These are phyloP conservation scores for Didymella arachidicola DNA, from an alignment of 2,329 filamentous ascomycete genomes.

Conservation along the genomic window DNA sequence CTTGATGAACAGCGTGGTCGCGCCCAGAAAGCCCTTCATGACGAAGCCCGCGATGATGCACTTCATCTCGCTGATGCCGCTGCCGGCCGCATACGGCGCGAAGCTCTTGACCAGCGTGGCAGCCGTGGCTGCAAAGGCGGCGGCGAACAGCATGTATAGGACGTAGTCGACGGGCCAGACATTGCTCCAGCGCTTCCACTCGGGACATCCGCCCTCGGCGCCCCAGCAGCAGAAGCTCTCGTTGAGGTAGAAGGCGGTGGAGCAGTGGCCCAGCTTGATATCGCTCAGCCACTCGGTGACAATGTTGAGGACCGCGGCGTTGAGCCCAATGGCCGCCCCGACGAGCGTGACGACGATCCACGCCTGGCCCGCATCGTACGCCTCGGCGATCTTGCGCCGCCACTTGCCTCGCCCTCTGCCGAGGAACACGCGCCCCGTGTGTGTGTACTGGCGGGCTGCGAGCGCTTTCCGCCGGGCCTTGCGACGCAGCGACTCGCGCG, in stretches of 20 bases:
- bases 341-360: conserved; percentile 98
- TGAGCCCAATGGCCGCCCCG: conserved; percentile 88
- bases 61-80: conserved; percentile 98
- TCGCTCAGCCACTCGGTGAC: conserved; percentile 96
- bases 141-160: conserved; percentile 85
- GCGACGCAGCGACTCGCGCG: conserved; percentile 84
- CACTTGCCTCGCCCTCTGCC: conserved; percentile 68
- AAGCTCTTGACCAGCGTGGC: conserved; percentile 88
- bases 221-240: conserved; percentile 99
- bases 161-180: conserved; percentile 83
- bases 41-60: conserved; percentile 98
- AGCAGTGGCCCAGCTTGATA: conserved; percentile 95
- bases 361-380: conserved; percentile 94
- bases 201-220: conserved; percentile 83
- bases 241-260: conserved; percentile 94
- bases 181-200: conserved; percentile 90
- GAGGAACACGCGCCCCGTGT: conserved; percentile 59
- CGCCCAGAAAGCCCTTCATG: conserved; percentile 97
- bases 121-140: conserved; percentile 81
- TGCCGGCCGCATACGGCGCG: conserved; percentile 94
- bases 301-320: conserved; percentile 92
- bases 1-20: conserved; percentile 92
- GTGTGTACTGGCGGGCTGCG: conserved; percentile 53
- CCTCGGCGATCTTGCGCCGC: conserved; percentile 81
- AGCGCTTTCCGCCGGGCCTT: conserved; percentile 77